These are phyloP conservation scores for Naganishia antarctica DNA, from an alignment of 768 basidiomycete genomes.

Conservation along the genomic window DNA sequence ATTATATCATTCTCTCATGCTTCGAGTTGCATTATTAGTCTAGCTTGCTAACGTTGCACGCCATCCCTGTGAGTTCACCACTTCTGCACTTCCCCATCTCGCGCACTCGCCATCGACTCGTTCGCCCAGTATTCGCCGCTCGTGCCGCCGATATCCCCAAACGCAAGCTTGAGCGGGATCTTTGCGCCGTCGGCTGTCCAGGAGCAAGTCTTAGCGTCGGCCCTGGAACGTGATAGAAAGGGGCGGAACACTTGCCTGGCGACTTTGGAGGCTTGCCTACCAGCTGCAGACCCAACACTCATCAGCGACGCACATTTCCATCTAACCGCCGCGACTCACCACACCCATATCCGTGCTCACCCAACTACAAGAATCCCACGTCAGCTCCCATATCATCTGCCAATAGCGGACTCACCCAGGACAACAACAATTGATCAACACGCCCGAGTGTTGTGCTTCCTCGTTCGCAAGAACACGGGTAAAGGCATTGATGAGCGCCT, in stretches of 20 bases:
- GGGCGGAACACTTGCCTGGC: constrained; percentile 1
- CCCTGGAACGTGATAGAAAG: background rate
- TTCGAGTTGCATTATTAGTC: too few relatives aligned
- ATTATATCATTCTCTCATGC: too few relatives aligned
- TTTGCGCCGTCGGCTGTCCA: constrained; percentile 20
- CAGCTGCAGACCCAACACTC: constrained; percentile 10
- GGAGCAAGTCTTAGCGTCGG: background rate
- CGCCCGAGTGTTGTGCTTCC: background rate
- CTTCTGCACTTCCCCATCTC: constrained; percentile 17
- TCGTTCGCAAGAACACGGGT: constrained; percentile 20
- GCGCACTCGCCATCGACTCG: constrained; percentile 8
- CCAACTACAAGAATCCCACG: constrained; percentile 7
- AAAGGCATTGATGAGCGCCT: constrained; percentile 23
- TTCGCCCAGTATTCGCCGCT: constrained; percentile 27
- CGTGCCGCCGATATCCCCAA: constrained; percentile 19
- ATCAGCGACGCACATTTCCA: too few relatives aligned
- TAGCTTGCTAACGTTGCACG: too few relatives aligned
- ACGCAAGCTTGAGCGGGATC: constrained; percentile 18
- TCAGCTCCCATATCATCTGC: background rate
- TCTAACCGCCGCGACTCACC: constrained; percentile 5
- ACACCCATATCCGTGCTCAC: constrained; percentile 22
- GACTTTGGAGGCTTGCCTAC: constrained; percentile 22
- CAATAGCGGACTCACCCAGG: constrained; percentile 28
- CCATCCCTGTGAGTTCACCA: constrained; percentile 7
- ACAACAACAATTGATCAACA: constrained; percentile 26